Evolutionary conservation across 148 eudicot genomes (phyloP).

Genomic region (Vaccinium myrtillus): DNA sequence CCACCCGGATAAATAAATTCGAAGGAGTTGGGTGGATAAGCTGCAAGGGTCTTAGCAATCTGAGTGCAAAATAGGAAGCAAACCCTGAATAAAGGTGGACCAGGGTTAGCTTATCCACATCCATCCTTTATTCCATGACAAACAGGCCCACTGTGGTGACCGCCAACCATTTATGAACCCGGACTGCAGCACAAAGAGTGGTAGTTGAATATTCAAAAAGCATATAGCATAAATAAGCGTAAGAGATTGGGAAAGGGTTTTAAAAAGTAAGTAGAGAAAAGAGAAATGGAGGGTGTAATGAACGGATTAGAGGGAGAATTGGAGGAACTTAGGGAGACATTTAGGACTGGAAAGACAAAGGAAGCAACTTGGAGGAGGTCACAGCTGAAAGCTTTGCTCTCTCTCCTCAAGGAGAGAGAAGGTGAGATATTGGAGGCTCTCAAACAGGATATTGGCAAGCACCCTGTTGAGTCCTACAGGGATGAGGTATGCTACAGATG

Average conservation of each 20-base stretch:
- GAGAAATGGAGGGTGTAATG: background rate
- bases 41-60: too few relatives aligned
- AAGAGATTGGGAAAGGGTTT: background rate
- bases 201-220: background rate
- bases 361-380: constrained; percentile 59
- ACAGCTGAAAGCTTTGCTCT: constrained; percentile 45
- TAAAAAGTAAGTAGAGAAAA: background rate
- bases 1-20: too few relatives aligned
- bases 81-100: too few relatives aligned
- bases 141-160: background rate
- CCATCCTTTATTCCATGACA: too few relatives aligned
- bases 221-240: background rate
- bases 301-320: constrained; percentile 35
- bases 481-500: constrained; percentile 50
- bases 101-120: too few relatives aligned
- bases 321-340: constrained; percentile 51
- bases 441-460: constrained; percentile 62
- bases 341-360: constrained; percentile 54
- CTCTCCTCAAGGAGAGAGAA: constrained; percentile 47
- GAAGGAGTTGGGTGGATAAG: too few relatives aligned
- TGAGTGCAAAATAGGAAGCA: too few relatives aligned
- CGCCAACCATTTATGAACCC: background rate
- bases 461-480: constrained; percentile 54
- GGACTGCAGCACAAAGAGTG: background rate
- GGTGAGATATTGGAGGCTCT: constrained; percentile 48